These are phyloP conservation scores for Rhizophora apiculata DNA, from an alignment of 345 rosid genomes.

Conservation along the genomic window DNA sequence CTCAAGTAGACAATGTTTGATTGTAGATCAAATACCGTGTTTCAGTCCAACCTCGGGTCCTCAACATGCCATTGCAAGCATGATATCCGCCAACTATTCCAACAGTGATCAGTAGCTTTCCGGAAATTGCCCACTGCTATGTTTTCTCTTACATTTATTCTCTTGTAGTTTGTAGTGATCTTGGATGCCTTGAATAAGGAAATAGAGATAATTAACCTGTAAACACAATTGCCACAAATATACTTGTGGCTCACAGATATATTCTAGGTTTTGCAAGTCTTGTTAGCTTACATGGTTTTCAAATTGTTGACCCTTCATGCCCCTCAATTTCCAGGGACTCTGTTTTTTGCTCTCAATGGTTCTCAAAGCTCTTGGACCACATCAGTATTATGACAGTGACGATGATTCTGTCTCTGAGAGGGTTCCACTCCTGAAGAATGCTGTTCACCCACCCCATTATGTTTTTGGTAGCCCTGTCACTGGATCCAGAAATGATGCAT, in stretches of 20 bases:
- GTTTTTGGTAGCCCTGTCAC: slow-evolving; percentile 61
- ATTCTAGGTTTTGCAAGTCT: slow-evolving; percentile 3
- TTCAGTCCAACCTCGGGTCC: slow-evolving; percentile 1
- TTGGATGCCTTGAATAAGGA: background rate
- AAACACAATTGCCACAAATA: background rate
- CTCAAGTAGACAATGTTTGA: too few species aligned
- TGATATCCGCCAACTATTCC: background rate
- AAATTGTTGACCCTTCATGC: slow-evolving; percentile 11
- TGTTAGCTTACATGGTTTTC: background rate
- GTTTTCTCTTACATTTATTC: too few species aligned
- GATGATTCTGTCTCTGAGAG: slow-evolving; percentile 59
- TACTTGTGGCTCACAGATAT: background rate
- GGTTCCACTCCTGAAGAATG: slow-evolving; percentile 62
- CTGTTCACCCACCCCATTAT: slow-evolving; percentile 44
- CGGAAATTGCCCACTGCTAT: background rate
- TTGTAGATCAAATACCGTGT: too few species aligned
- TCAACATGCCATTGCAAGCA: background rate
- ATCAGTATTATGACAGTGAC: slow-evolving; percentile 65
- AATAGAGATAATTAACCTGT: background rate
- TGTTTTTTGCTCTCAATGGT: slow-evolving; percentile 58
- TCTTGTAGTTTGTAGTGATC: background rate
- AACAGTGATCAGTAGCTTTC: background rate
- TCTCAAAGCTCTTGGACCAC: slow-evolving; percentile 75
- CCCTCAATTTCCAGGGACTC: slow-evolving; percentile 45
- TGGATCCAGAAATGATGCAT: slow-evolving; percentile 50